Conservation (phyloP, 495 filamentous ascomycete genomes). For the Aspergillus incahuasiensis region DNA sequence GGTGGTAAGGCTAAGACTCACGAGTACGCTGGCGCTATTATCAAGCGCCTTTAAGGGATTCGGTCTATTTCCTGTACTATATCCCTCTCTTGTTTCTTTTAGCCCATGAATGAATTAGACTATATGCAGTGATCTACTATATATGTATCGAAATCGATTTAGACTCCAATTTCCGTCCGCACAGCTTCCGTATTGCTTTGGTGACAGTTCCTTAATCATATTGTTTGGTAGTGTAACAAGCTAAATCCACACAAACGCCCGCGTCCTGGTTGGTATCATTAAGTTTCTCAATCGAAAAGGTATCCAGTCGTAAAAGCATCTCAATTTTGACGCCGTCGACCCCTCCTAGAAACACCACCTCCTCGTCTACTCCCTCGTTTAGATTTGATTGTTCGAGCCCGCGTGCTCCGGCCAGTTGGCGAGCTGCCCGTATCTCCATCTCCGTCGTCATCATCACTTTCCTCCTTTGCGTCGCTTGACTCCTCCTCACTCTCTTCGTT, state of each 20-base stretch:
- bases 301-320: neutral
- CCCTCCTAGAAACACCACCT: constrained; percentile 31
- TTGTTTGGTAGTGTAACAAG: neutral
- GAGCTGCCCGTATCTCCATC: constrained; percentile 38
- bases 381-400: constrained; percentile 35
- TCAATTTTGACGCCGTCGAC: constrained; percentile 31
- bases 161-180: constrained; percentile 18
- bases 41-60: constrained; percentile 66
- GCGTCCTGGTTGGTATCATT: constrained; percentile 26
- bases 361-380: constrained; percentile 37
- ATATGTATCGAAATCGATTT: constrained; percentile 28
- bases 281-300: neutral
- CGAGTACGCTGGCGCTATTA: constrained; percentile 89
- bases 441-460: constrained; percentile 33
- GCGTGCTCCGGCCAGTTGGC: constrained; percentile 33
- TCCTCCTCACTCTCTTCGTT: constrained; percentile 39
- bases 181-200: neutral
- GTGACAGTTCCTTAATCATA: neutral
- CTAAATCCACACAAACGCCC: constrained; percentile 16
- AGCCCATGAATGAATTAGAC: constrained; percentile 43
- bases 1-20: constrained; percentile 90
- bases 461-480: constrained; percentile 23
- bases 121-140: constrained; percentile 42
- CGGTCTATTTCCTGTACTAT: constrained; percentile 37
- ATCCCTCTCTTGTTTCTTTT: constrained; percentile 32